Evolutionary conservation across 306 rosid genomes (phyloP).

Genomic region (Cicer chorassanicum): DNA sequence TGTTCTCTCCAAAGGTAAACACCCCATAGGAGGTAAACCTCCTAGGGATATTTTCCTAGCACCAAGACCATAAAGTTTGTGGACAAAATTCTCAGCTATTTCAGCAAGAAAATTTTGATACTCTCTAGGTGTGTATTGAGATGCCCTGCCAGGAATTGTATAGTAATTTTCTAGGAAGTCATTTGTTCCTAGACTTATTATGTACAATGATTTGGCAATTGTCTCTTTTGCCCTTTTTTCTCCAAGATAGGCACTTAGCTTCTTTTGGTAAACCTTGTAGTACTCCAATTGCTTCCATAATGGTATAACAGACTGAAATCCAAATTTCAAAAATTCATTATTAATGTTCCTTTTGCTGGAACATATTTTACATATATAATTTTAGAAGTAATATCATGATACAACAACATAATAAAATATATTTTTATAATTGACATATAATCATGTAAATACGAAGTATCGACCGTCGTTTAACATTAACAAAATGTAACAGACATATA

Average conservation of each 20-base stretch:
- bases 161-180: constrained; percentile 91
- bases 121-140: constrained; percentile 54
- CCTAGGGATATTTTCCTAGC: constrained; percentile 87
- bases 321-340: not conserved
- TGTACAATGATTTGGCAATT: constrained; percentile 63
- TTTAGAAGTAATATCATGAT: too few species aligned
- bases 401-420: too few species aligned
- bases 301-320: constrained; percentile 83
- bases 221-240: constrained; percentile 53
- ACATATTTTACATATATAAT: not conserved
- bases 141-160: constrained; percentile 58
- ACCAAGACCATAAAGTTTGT: constrained; percentile 64
- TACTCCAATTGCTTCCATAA: constrained; percentile 77
- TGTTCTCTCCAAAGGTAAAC: constrained; percentile 87
- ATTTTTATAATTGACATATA: too few species aligned
- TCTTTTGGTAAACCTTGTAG: constrained; percentile 74
- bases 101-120: constrained; percentile 66
- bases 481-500: too few species aligned
- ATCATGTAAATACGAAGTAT: too few species aligned
- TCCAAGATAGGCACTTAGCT: constrained; percentile 61
- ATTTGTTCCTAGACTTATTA: constrained; percentile 83
- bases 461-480: too few species aligned
- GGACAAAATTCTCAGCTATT: constrained; percentile 68
- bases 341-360: not conserved
- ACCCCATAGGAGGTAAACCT: constrained; percentile 97